Percentiles rank a stretch among this genome's conserved stretches.
phyloP scores from a whole-genome alignment of 495 filamentous ascomycete genomes.

The Hypoxylon trugodes region DNA sequence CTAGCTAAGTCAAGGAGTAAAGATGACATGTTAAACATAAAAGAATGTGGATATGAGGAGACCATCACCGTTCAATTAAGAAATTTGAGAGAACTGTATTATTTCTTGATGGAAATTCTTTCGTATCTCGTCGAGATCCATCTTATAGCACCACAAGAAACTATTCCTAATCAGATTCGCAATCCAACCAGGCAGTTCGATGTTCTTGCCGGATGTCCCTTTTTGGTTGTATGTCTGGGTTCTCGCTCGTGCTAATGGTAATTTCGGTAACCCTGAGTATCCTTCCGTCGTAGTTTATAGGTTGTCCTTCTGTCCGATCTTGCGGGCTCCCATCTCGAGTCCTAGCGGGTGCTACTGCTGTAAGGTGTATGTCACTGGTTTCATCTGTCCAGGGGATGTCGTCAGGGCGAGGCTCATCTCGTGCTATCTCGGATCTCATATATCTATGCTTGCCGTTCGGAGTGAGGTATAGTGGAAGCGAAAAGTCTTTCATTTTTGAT shows the following conservation, averaged over 20 bases:
- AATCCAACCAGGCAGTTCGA: background rate
- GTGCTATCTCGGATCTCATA: background rate
- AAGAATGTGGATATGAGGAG: too few species aligned
- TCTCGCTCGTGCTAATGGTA: background rate
- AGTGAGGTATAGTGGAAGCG: background rate
- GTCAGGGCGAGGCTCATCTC: background rate
- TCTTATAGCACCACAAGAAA: too few species aligned
- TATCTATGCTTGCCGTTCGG: background rate
- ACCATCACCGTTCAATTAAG: too few species aligned
- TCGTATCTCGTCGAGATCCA: too few species aligned
- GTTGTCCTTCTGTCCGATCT: background rate
- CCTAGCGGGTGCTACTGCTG: background rate
- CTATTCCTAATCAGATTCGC: background rate
- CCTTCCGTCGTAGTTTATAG: background rate
- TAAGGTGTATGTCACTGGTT: background rate
- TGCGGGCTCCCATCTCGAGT: background rate
- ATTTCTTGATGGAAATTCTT: too few species aligned
- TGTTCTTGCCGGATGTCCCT: background rate
- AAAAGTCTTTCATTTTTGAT: background rate
- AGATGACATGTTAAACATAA: too few species aligned
- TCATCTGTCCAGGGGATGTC: background rate
- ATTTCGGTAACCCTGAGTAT: conserved; percentile 4
- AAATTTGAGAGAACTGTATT: too few species aligned
- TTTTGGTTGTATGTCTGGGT: background rate
- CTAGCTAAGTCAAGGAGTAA: too few species aligned